A percentile compares a stretch with the other conserved stretches of the same genome.
Conservation (phyloP, 768 basidiomycete species). For the Mycena vitilis region DNA sequence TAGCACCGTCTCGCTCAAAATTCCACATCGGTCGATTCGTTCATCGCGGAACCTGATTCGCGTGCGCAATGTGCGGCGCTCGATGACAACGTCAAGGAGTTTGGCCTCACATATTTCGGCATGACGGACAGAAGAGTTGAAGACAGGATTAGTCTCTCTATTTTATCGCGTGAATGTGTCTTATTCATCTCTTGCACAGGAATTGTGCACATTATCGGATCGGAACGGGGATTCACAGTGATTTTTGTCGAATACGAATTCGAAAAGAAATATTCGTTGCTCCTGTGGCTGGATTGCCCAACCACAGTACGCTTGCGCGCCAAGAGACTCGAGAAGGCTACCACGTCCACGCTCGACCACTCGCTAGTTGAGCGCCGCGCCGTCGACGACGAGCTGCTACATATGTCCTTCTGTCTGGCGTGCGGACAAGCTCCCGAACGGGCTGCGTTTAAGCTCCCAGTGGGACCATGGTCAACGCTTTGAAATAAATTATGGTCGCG, state of each 20-base stretch:
- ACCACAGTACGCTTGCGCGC: slow-evolving; percentile 75
- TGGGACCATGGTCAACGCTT: slow-evolving; percentile 85
- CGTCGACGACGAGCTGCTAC: slow-evolving; percentile 63
- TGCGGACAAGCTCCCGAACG: slow-evolving; percentile 78
- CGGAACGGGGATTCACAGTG: slow-evolving; percentile 93
- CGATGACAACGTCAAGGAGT: slow-evolving; percentile 91
- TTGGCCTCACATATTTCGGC: slow-evolving; percentile 92
- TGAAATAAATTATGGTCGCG: slow-evolving; percentile 40
- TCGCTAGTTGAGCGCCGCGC: slow-evolving; percentile 73
- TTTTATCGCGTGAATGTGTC: not conserved
- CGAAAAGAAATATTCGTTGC: no score
- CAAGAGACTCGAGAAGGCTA: slow-evolving; percentile 87
- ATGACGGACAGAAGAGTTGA: slow-evolving; percentile 88
- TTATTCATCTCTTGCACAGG: slow-evolving; percentile 51
- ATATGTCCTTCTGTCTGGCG: slow-evolving; percentile 49
- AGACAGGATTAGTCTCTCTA: slow-evolving; percentile 72
- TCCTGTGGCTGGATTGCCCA: no score
- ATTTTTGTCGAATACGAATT: slow-evolving; percentile 38
- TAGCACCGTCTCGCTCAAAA: slow-evolving; percentile 82
- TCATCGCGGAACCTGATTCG: slow-evolving; percentile 88
- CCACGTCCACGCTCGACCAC: slow-evolving; percentile 83
- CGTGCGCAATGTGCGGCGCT: slow-evolving; percentile 85
- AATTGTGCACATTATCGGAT: slow-evolving; percentile 91
- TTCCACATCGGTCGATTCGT: slow-evolving; percentile 75
- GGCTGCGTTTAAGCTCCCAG: slow-evolving; percentile 80